Evolutionary conservation across 371 early-diverging fungal genomes (phyloP), one percentile per base, ranked within the genome.

Genomic region (Batkoa obscura): DNA sequence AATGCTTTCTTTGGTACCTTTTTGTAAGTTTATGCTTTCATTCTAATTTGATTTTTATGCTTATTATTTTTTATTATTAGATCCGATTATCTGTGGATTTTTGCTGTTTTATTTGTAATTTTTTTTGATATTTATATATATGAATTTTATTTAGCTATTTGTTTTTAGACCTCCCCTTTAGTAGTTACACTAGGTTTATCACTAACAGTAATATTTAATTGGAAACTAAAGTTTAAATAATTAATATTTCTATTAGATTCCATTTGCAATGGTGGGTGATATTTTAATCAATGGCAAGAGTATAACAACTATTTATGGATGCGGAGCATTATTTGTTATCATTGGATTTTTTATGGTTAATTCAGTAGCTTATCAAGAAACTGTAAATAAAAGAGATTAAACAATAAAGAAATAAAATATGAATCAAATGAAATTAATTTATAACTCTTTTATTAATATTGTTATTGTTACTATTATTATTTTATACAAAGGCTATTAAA

Each of bases 1-100:
- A 86, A 87, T 62, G 87, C 86, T 0, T 65, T 86, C 39, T 59
- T 89, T 10, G 90, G 90, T 3, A 83, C 88, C 1, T 81, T 83
- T 57, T 59, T 86, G 72, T 87, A 85, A 0, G 88, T 23, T 86
- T 58, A 84, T 79, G 50, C 58, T 87, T 2, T 87, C 87, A 87
- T 61, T 86, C 31, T 59, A 78, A 23, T 23, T 23, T 23, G 46
- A 30, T 50, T 30, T 50, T 34, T 50, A 10, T 30, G 32, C 34
- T 50, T 13, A 34, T 30, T 50, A 32, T 9, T 5, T 15, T 47
- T 50, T 32, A 5, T 34, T 15, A 9, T 32, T 36, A 50, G 50
- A 12, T 50, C 55, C 3, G 55, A 55, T 32, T 55, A 55, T 23
- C 31, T 55, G 8, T 55, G 55, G 55, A 41, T 55, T 4, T 55